Base-by-base conservation (phyloP, 768 basidiomycete genomes). In the Tulasnella sp. region DNA sequence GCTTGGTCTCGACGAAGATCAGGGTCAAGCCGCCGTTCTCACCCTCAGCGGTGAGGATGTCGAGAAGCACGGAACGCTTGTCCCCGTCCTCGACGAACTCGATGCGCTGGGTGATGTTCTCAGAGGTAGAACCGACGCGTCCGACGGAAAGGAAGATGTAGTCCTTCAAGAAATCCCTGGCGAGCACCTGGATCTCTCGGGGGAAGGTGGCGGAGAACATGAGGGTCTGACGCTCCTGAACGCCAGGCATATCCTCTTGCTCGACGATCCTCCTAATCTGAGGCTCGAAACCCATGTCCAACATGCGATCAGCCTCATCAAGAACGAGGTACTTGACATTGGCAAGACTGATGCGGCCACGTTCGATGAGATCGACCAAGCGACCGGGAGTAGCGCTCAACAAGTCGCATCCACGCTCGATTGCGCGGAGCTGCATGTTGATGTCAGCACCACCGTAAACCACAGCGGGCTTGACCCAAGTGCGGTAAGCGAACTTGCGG, bases 251-350 rank as follows among this genome's bases (percentile, higher is more conserved):
- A 83, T 99, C 97, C 81, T 96, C 95, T 80, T 93, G 93, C 84
- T 99, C 94, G 25, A 99, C 97, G 82, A 99, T 99, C 39, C 95
- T 89, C 79, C 97, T 89, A 81, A 99, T 99, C 85, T 99, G 97
- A 75, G 97, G 97, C 84, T 99, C 97, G 87, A 99, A 99, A 91
- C 97, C 97, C 97, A 99, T 99, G 86, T 99, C 97, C 82, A 99
- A 89, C 97, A 99, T 99, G 81, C 97, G 93, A 87, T 99, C 97
- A 78, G 97, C 97, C 86, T 99, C 97, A 81, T 99, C 97, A 74
- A 99, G 91, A 36, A 99, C 97, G 76, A 99, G 91, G 84, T 97
- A 99, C 81, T 94, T 92, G 86, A 99, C 91, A 85, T 98, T 98
- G 79, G 94, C 90, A 78, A 99, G 88, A 82, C 93, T 94, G 87